These are phyloP conservation scores for Sistotremastrum niveocremeum DNA, from an alignment of 768 basidiomycete species.

Conservation along the genomic window DNA sequence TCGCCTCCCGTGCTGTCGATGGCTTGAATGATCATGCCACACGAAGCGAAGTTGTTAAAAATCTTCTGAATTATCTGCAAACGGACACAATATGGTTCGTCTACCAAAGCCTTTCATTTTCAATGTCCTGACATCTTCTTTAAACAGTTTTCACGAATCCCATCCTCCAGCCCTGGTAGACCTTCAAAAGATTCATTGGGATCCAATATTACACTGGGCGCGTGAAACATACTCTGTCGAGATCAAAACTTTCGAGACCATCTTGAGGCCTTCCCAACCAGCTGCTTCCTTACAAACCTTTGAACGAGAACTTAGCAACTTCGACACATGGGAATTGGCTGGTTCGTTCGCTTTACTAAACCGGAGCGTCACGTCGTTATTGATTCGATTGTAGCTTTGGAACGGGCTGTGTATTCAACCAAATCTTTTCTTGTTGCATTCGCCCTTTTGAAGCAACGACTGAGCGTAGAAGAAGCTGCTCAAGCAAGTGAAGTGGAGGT, in stretches of 20 bases:
- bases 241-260: conserved; percentile 54
- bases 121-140: neutral
- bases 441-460: conserved; percentile 61
- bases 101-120: neutral
- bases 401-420: conserved; percentile 75
- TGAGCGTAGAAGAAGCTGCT: conserved; percentile 77
- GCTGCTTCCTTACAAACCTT: conserved; percentile 52
- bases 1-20: conserved; percentile 85
- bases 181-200: conserved; percentile 78
- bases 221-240: conserved; percentile 50
- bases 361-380: neutral
- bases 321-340: conserved; percentile 81
- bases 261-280: conserved; percentile 60
- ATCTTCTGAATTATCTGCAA: conserved; percentile 74
- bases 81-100: conserved; percentile 86
- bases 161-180: conserved; percentile 60
- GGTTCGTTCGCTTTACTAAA: conserved; percentile 34
- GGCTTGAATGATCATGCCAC: conserved; percentile 43
- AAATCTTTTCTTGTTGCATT: conserved; percentile 87
- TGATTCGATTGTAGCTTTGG: conserved; percentile 50
- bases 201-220: conserved; percentile 75
- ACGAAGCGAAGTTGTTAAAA: conserved; percentile 46
- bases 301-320: conserved; percentile 36
- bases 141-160: conserved; percentile 65
- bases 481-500: conserved; percentile 86